Conservation (phyloP, 179 eudicot genomes). For the Corrigiola litoralis region DNA sequence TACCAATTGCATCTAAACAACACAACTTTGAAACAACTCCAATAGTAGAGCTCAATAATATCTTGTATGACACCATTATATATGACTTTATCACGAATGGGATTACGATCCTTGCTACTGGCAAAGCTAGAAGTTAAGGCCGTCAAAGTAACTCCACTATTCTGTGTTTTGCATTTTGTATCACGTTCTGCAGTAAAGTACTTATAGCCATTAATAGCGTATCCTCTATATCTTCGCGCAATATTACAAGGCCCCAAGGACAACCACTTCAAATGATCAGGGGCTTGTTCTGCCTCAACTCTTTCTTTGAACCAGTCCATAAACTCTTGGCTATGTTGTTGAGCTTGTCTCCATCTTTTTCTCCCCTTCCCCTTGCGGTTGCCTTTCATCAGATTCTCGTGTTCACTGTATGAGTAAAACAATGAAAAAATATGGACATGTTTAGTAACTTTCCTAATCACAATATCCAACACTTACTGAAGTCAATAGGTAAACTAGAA, state of each 20-base stretch:
- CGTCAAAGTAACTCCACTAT: neutral
- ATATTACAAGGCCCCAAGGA: neutral
- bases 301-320: neutral
- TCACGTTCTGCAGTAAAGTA: neutral
- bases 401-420: constrained; percentile 6
- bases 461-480: no score
- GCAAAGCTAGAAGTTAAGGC: neutral
- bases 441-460: no score
- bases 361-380: neutral
- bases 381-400: neutral
- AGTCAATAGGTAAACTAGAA: no score
- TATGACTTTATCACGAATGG: neutral
- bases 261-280: neutral
- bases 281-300: neutral
- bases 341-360: constrained; percentile 2
- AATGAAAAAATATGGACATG: no score
- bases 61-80: neutral
- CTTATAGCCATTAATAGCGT: neutral
- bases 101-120: neutral
- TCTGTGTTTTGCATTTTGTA: neutral
- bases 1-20: neutral
- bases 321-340: neutral
- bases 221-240: neutral
- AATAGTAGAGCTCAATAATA: neutral
- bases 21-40: neutral